A percentile compares a stretch with the other conserved stretches of the same genome.
Conservation (phyloP, 2,329 filamentous ascomycete species). For the Pezicula rhizophila region DNA sequence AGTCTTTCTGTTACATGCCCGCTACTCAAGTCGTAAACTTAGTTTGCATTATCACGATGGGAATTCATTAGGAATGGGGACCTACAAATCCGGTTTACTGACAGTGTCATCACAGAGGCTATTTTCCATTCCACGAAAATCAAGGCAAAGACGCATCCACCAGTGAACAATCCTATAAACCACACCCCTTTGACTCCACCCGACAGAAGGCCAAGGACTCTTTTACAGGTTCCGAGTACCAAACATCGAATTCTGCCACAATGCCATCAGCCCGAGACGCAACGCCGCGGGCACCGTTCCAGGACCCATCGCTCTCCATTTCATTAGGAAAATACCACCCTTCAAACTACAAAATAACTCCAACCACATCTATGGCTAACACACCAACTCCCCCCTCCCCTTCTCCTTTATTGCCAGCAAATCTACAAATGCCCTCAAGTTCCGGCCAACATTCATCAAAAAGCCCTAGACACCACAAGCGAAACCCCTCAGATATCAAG, state of each 20-base stretch:
- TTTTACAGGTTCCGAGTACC: constrained; percentile 5
- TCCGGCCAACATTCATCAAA: constrained; percentile 19
- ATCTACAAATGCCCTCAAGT: constrained; percentile 12
- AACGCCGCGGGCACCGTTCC: constrained; percentile 7
- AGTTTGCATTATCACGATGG: not conserved
- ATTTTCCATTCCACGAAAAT: constrained; percentile 57
- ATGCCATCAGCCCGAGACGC: constrained; percentile 10
- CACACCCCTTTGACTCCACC: constrained; percentile 40
- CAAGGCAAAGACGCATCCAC: constrained; percentile 31
- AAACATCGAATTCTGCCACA: constrained; percentile 18
- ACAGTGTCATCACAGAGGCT: constrained; percentile 38
- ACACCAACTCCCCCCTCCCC: constrained; percentile 2
- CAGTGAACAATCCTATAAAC: constrained; percentile 26
- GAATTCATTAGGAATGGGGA: not conserved
- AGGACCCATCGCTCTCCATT: constrained; percentile 25
- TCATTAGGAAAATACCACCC: constrained; percentile 60
- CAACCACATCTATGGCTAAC: constrained; percentile 12
- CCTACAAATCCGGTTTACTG: constrained; percentile 1
- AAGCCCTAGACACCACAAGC: constrained; percentile 28
- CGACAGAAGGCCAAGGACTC: no score
- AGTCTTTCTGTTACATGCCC: not conserved
- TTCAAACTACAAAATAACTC: constrained; percentile 47
- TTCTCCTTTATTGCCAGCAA: constrained; percentile 24
- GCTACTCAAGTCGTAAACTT: not conserved
- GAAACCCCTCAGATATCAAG: constrained; percentile 42